These are phyloP conservation scores for Amanita pallidorosea DNA, from an alignment of 768 basidiomycete species.

Conservation along the genomic window DNA sequence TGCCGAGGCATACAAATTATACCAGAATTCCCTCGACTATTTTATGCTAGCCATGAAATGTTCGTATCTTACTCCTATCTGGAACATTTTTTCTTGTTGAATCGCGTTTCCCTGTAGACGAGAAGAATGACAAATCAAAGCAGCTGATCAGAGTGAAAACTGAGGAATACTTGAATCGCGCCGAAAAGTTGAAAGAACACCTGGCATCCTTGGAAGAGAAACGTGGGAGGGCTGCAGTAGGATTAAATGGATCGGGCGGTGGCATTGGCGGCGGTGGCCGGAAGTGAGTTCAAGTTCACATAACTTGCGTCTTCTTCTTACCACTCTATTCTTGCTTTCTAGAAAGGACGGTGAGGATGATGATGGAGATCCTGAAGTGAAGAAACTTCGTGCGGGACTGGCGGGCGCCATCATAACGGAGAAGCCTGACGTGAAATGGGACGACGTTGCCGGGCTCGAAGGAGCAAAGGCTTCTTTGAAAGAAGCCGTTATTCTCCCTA, in stretches of 20 bases:
- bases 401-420: slow-evolving; percentile 84
- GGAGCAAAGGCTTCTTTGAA: slow-evolving; percentile 92
- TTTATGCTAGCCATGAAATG: slow-evolving; percentile 97
- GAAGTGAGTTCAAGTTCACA: slow-evolving; percentile 20
- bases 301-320: not conserved
- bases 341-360: slow-evolving; percentile 49
- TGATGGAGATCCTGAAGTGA: slow-evolving; percentile 82
- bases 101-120: slow-evolving; percentile 36
- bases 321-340: not conserved
- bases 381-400: slow-evolving; percentile 91
- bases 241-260: slow-evolving; percentile 35
- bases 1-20: slow-evolving; percentile 86
- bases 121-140: slow-evolving; percentile 93
- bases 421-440: slow-evolving; percentile 95
- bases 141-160: slow-evolving; percentile 79
- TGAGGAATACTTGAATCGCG: slow-evolving; percentile 82
- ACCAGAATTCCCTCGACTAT: slow-evolving; percentile 93
- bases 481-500: slow-evolving; percentile 98
- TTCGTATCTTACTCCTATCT: slow-evolving; percentile 22
- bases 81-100: not conserved
- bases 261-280: slow-evolving; percentile 30
- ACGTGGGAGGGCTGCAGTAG: slow-evolving; percentile 33
- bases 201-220: slow-evolving; percentile 59
- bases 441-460: slow-evolving; percentile 95
- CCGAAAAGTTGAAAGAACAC: slow-evolving; percentile 87